Percentiles rank a stretch among this genome's conserved stretches.
These are phyloP conservation scores for Lentinus brumalis DNA, from an alignment of 768 basidiomycete species.

Conservation along the genomic window DNA sequence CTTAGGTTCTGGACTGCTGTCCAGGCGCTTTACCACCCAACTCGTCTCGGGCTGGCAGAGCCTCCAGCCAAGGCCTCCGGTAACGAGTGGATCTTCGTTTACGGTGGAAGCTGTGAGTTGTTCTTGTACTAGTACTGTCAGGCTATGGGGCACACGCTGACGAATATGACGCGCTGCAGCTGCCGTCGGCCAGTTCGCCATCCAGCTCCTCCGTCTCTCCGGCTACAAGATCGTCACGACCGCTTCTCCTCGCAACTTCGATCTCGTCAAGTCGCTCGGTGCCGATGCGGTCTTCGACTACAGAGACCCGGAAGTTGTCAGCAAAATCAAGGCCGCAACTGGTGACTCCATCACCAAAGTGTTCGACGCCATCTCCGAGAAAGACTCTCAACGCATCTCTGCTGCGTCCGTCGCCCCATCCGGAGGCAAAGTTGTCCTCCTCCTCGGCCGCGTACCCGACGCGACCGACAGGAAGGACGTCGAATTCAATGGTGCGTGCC, in stretches of 20 bases:
- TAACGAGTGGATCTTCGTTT: conserved; percentile 23
- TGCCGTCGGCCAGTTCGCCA: conserved; percentile 37
- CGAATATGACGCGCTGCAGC: neutral
- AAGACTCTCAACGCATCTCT: conserved; percentile 17
- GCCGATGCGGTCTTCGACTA: conserved; percentile 47
- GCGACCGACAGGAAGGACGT: conserved; percentile 21
- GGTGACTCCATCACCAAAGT: conserved; percentile 27
- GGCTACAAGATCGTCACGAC: conserved; percentile 49
- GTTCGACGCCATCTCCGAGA: conserved; percentile 33
- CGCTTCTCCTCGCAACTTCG: conserved; percentile 42
- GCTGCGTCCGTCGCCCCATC: neutral
- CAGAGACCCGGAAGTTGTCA: conserved; percentile 30
- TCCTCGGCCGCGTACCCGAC: neutral
- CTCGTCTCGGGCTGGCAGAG: conserved; percentile 20
- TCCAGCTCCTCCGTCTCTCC: conserved; percentile 43
- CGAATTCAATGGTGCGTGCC: conserved; percentile 16
- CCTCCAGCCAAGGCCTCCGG: conserved; percentile 15
- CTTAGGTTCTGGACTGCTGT: conserved; percentile 24
- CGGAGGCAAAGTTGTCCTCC: conserved; percentile 10
- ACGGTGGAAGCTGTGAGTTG: conserved; percentile 22
- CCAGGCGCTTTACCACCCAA: conserved; percentile 22
- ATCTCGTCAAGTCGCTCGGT: conserved; percentile 40
- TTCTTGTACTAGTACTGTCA: too few species aligned
- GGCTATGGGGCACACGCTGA: too few species aligned
- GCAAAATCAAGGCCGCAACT: conserved; percentile 30